phyloP scores from a whole-genome alignment of 2,329 filamentous ascomycete species.

The Aspergillus sojae region DNA sequence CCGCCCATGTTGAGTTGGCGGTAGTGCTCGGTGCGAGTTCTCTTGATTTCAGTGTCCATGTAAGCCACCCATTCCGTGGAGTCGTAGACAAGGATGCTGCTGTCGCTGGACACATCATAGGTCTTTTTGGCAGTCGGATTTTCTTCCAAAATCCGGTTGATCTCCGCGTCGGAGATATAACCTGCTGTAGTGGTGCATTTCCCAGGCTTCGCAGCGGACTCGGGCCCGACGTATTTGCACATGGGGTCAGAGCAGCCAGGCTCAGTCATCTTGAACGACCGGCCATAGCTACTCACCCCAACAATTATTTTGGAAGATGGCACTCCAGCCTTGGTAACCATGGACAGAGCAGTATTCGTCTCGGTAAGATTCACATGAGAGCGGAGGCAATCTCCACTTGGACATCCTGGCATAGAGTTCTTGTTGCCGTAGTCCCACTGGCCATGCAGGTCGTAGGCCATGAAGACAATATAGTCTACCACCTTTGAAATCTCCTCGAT shows the following conservation, averaged over 20 bases:
- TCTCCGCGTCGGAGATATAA: background rate
- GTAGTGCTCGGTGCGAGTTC: slow-evolving; percentile 21
- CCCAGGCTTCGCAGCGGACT: background rate
- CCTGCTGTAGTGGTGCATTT: background rate
- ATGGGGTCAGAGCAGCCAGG: slow-evolving; percentile 30
- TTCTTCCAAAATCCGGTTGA: background rate
- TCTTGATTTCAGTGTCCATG: slow-evolving; percentile 31
- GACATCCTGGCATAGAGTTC: background rate
- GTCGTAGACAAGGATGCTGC: slow-evolving; percentile 35
- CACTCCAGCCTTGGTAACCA: background rate
- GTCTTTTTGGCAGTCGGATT: background rate
- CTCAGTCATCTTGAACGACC: slow-evolving; percentile 38
- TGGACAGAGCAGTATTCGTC: background rate
- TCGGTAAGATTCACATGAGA: background rate
- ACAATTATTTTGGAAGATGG: slow-evolving; percentile 25
- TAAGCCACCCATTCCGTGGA: slow-evolving; percentile 39
- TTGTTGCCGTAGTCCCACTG: background rate
- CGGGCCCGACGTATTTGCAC: background rate
- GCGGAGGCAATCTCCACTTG: background rate
- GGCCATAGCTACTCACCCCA: slow-evolving; percentile 40
- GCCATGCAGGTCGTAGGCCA: slow-evolving; percentile 26
- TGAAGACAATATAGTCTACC: slow-evolving; percentile 22
- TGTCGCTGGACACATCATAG: slow-evolving; percentile 17
- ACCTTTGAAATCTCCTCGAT: slow-evolving; percentile 14
- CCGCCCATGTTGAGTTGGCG: background rate